Percentiles rank a stretch among this genome's conserved stretches.
Conservation (phyloP, 2,329 filamentous ascomycete species). For the Pseudocercospora fijiensis region DNA sequence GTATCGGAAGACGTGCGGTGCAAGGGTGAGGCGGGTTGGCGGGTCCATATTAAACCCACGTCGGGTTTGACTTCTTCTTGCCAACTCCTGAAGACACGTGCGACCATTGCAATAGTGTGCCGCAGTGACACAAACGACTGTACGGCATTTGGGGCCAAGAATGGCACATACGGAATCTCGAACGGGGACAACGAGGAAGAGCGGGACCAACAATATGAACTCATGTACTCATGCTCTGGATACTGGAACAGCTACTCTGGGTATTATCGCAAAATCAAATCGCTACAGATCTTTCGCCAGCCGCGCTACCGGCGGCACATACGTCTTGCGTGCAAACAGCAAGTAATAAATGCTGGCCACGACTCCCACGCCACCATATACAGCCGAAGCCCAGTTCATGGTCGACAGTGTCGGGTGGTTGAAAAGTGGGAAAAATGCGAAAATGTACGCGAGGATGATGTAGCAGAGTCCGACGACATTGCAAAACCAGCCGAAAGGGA, state of each 20-base stretch:
- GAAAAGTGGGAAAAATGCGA: conserved; percentile 31
- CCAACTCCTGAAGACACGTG: not conserved
- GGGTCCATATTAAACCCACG: not conserved
- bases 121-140: too few relatives aligned
- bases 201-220: not conserved
- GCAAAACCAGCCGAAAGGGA: conserved; percentile 24
- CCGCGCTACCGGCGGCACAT: conserved; percentile 27
- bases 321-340: conserved; percentile 35
- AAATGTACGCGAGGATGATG: conserved; percentile 26
- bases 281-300: conserved; percentile 26
- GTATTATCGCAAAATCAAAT: not conserved
- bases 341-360: conserved; percentile 27
- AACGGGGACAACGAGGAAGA: not conserved
- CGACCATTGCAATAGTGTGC: not conserved
- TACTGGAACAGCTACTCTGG: not conserved
- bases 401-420: conserved; percentile 26
- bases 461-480: conserved; percentile 30
- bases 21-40: conserved; percentile 3
- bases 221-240: not conserved
- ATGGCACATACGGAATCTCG: not conserved
- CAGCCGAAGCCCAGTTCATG: conserved; percentile 32
- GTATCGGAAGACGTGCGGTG: not conserved
- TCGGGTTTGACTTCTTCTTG: not conserved
- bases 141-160: too few relatives aligned
- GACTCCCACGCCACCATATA: conserved; percentile 27